Conservation (phyloP, 495 filamentous ascomycete species). For the Durotheca rogersii region DNA sequence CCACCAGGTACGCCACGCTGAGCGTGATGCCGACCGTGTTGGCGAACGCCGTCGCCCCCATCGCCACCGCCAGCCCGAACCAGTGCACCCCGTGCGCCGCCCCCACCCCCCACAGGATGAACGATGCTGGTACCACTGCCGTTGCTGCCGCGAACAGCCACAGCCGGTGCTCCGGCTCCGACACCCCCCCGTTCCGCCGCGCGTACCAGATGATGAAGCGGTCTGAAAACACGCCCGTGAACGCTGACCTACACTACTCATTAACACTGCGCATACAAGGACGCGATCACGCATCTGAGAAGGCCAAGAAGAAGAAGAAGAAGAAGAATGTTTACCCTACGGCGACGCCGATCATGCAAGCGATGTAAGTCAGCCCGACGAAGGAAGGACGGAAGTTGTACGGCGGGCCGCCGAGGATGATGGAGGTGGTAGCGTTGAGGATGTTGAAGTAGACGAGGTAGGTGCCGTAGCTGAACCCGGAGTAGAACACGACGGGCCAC, state of each 20-base stretch:
- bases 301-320: no score
- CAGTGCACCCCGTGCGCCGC: conserved; percentile 61
- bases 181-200: conserved; percentile 60
- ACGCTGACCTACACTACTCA: conserved; percentile 21
- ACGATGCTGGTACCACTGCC: conserved; percentile 55
- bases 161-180: conserved; percentile 63
- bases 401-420: conserved; percentile 57
- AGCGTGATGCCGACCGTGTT: conserved; percentile 61
- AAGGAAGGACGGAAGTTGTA: conserved; percentile 61
- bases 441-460: conserved; percentile 68
- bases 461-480: conserved; percentile 65
- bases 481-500: conserved; percentile 66
- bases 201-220: conserved; percentile 59
- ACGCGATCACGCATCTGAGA: no score
- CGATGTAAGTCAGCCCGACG: conserved; percentile 62
- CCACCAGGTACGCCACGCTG: conserved; percentile 62
- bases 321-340: no score
- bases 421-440: conserved; percentile 62
- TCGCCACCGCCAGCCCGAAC: conserved; percentile 64
- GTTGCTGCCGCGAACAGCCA: conserved; percentile 61
- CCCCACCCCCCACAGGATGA: conserved; percentile 70
- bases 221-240: conserved; percentile 54
- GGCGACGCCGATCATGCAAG: conserved; percentile 57
- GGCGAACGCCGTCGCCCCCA: conserved; percentile 58
- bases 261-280: no score